Evolutionary conservation across 768 basidiomycete genomes (phyloP).

Genomic region (Phallus indusiatus): DNA sequence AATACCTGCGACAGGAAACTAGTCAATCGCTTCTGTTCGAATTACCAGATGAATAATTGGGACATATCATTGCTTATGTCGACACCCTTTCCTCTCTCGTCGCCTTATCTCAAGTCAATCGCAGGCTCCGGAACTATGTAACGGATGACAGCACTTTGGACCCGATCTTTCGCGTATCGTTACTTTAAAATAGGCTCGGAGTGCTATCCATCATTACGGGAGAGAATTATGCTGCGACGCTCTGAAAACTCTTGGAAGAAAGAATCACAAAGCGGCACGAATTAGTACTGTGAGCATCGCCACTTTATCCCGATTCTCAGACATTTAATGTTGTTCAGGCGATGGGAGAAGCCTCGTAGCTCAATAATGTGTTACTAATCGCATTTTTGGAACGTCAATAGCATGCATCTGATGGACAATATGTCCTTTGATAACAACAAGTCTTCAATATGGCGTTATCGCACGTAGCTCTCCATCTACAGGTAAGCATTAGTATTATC

Average conservation of each 20-base stretch:
- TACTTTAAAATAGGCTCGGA: slow-evolving; percentile 62
- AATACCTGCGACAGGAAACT: not conserved
- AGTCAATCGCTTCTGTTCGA: slow-evolving; percentile 30
- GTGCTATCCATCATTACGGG: slow-evolving; percentile 35
- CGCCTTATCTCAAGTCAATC: slow-evolving; percentile 44
- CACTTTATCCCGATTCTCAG: not conserved
- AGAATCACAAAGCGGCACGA: slow-evolving; percentile 52
- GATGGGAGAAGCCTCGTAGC: slow-evolving; percentile 59
- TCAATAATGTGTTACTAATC: slow-evolving; percentile 56
- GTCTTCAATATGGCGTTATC: slow-evolving; percentile 59
- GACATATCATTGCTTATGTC: slow-evolving; percentile 66
- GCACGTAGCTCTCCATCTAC: slow-evolving; percentile 63
- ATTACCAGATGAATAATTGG: slow-evolving; percentile 63
- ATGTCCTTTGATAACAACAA: slow-evolving; percentile 49
- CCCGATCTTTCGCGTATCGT: slow-evolving; percentile 59
- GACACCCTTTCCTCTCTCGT: slow-evolving; percentile 48
- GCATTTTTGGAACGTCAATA: slow-evolving; percentile 44
- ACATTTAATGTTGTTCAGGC: slow-evolving; percentile 30
- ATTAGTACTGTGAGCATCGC: slow-evolving; percentile 37
- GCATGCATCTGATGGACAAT: slow-evolving; percentile 48
- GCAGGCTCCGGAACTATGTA: slow-evolving; percentile 51
- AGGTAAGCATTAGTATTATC: slow-evolving; percentile 26
- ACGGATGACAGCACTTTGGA: slow-evolving; percentile 75
- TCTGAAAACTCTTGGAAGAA: slow-evolving; percentile 55
- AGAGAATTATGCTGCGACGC: slow-evolving; percentile 44